A percentile compares a stretch with the other conserved stretches of the same genome.
Evolutionary conservation across 352 stramenopile genomes (phyloP).

Genomic region (Phytopythium cucurbitacearum): DNA sequence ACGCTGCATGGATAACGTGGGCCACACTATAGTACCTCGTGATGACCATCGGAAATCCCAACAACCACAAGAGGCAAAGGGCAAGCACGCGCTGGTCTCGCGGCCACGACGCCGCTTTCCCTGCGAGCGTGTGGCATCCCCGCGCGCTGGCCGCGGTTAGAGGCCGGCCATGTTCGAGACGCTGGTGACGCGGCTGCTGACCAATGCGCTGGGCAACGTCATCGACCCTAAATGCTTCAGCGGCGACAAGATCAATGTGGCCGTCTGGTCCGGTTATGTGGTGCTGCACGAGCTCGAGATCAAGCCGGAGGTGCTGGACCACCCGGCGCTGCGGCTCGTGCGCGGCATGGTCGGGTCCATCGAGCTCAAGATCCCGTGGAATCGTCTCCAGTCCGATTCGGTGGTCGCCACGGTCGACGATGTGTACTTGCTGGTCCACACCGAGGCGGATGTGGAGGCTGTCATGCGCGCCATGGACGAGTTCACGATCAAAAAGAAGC

Average conservation of each 20-base stretch:
- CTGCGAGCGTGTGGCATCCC: too few species aligned
- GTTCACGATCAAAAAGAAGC: slow-evolving; percentile 80
- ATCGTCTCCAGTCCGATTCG: slow-evolving; percentile 83
- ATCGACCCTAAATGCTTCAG: slow-evolving; percentile 87
- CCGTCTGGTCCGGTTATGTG: slow-evolving; percentile 84
- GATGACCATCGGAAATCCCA: too few species aligned
- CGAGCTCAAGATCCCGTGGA: slow-evolving; percentile 90
- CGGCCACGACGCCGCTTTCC: too few species aligned
- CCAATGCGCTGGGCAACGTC: slow-evolving; percentile 81
- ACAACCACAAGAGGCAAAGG: too few species aligned
- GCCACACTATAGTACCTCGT: not conserved
- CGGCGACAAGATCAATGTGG: slow-evolving; percentile 86
- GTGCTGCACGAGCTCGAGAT: slow-evolving; percentile 80
- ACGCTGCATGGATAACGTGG: not conserved
- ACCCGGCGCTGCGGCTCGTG: slow-evolving; percentile 63
- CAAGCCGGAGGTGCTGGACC: slow-evolving; percentile 65
- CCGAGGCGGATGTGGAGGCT: slow-evolving; percentile 75
- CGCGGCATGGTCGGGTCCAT: slow-evolving; percentile 80
- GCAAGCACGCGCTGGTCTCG: too few species aligned
- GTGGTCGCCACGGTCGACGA: slow-evolving; percentile 85
- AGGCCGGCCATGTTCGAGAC: slow-evolving; percentile 75
- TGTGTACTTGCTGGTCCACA: slow-evolving; percentile 77
- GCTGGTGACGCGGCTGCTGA: slow-evolving; percentile 81
- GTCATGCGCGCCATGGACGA: slow-evolving; percentile 74
- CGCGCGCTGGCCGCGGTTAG: too few species aligned